Evolutionary conservation across 2,329 filamentous ascomycete species (phyloP), one percentile per base, ranked within the genome.

Genomic region (Arthrobotrys conoides): DNA sequence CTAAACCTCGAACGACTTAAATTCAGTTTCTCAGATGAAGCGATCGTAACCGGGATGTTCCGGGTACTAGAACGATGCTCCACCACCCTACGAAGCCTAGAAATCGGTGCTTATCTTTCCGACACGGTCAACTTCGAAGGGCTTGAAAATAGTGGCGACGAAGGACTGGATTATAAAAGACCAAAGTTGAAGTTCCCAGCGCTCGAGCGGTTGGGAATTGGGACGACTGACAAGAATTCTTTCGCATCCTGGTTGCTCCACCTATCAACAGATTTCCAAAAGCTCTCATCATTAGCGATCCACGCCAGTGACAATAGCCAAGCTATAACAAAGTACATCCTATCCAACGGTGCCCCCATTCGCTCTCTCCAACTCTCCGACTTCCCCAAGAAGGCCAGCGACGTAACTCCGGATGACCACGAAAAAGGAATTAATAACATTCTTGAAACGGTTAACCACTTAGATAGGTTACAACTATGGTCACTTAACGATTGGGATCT

Each of bases 401-500:
- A 22, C 12, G 9, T 18, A 8, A 16, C 38, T 9, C 3, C 4
- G 0, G 18, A 38, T 1, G 22, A 38, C 18, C 3, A 41, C 3
- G n/a, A 24, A 2, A 27, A 27, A 61, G n/a, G 24, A 10, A 3
- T 30, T 30, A n/a, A 30, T 30, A 3, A 30, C 27, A 1, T 0
- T 61, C 36, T 2, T 61, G n/a, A 61, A 20, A 16, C 12, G n/a
- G 0, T 65, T 0, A 14, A 5, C 14, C 44, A 9, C 5, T 9
- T 65, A 6, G n/a, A 71, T 8, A 71, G 57, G 1, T 33, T 71
- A 3, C 49, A 64, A 5, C 8, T 64, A 8, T 12, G 33, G 5
- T 2, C 3, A 2, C 16, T 36, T 12, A 16, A 20, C 6, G 46
- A 36, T 20, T 71, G 68, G 71, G 49, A 76, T 49, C 24, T 69